Conservation (phyloP, 2,329 filamentous ascomycete species). For the Epichloe uncinata region DNA sequence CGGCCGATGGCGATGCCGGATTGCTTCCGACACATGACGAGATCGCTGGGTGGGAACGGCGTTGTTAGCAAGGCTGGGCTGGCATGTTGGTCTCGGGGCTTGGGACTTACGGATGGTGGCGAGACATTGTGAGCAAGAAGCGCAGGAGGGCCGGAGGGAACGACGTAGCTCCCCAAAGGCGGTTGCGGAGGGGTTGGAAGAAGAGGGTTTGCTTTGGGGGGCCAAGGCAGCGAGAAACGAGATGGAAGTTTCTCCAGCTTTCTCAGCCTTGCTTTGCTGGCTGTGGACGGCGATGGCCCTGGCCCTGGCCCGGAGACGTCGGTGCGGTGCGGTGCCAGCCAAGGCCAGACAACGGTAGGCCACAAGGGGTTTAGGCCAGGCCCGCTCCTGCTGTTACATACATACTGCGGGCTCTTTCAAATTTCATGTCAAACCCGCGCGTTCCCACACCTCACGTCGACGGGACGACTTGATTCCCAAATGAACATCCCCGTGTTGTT, state of each 20-base stretch:
- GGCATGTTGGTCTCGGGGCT: neutral
- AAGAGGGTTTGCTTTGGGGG: neutral
- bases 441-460: neutral
- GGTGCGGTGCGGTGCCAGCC: neutral
- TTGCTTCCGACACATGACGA: slow-evolving; percentile 99
- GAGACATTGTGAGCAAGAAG: slow-evolving; percentile 51
- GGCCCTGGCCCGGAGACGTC: neutral
- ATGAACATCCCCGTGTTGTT: neutral
- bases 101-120: slow-evolving; percentile 70
- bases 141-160: neutral
- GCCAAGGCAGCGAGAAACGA: neutral
- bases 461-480: neutral
- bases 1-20: slow-evolving; percentile 95
- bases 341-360: neutral
- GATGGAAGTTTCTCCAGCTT: slow-evolving; percentile 17
- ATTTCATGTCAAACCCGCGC: no score
- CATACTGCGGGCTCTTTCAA: no score
- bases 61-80: slow-evolving; percentile 13
- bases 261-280: slow-evolving; percentile 31
- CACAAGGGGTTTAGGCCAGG: neutral
- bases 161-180: no score
- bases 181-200: neutral
- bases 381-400: neutral
- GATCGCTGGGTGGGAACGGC: slow-evolving; percentile 46
- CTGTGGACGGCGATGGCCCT: neutral